phyloP scores from a whole-genome alignment of 139 green algal species.

The Tetraselmis striata region DNA sequence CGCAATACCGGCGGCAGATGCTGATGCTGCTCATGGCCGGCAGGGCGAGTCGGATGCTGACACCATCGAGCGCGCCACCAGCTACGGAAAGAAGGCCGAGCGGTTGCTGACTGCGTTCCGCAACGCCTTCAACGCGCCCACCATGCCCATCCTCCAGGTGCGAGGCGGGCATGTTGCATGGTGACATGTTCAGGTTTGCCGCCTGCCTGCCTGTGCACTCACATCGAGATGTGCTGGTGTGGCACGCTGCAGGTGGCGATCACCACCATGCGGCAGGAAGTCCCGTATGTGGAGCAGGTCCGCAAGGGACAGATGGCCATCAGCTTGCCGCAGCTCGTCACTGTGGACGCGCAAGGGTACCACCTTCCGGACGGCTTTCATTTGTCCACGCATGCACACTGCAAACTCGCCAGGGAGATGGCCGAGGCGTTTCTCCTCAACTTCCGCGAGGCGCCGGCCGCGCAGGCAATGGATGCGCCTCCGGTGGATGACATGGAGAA shows the following conservation, averaged over 20 bases:
- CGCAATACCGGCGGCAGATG: too few relatives aligned
- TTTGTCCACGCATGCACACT: background rate
- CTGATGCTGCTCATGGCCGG: too few relatives aligned
- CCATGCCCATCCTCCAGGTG: background rate
- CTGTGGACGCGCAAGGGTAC: background rate
- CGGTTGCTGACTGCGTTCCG: background rate
- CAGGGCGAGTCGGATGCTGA: background rate
- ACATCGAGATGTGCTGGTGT: too few relatives aligned
- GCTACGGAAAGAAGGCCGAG: background rate
- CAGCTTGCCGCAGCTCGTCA: background rate
- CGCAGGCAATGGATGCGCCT: background rate
- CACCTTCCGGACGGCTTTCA: background rate
- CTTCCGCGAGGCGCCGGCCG: background rate
- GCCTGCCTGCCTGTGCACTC: too few relatives aligned
- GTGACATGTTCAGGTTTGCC: too few relatives aligned
- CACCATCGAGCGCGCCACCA: background rate
- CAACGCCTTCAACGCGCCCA: background rate
- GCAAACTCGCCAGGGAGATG: background rate
- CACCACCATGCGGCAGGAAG: background rate
- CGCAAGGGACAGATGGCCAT: background rate
- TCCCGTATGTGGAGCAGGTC: background rate
- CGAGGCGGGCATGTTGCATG: too few relatives aligned
- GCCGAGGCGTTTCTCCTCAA: background rate
- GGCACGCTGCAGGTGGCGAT: background rate
- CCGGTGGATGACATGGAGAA: background rate